Base-by-base conservation (phyloP, 345 rosid species). In the Melastoma malabathricum region DNA sequence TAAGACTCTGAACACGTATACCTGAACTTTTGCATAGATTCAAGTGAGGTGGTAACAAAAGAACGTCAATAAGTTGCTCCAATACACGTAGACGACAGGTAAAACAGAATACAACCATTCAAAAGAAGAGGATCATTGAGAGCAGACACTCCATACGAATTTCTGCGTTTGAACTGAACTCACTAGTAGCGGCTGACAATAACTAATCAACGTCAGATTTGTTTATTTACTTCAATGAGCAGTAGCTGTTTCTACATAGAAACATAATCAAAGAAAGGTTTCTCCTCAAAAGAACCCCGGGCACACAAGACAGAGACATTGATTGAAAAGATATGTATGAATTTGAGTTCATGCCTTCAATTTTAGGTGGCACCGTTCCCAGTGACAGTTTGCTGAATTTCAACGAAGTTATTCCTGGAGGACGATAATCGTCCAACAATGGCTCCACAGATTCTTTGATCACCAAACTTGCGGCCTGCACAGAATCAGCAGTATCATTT, bases 361-460 rank as follows among this genome's bases (percentile, higher is more conserved):
- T 81, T 74, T 88, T 93, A 38, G 99, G 99, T 53, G 97, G 81
- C 60, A 93, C 97, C 18, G 65, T 93, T 65, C 99, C 99, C 22
- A 93, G 79, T 47, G 89, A 72, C 63, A 93, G 60, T 64, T 85
- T 84, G 72, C 64, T 81, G 59, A 93, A 85, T 76, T 83, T 93
- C 48, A 93, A 50, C 15, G 99, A 83, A 62, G 97, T 77, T 46
- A 93, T 88, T 64, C 97, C 99, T 13, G 95, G 64, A 57, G 97
- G 99, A 55, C 97, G 72, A 55, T 93, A 93, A 46, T 88, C 92
- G 76, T 93, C 99, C 63, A 93, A 67, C 39, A 93, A 64, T 10
- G 99, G 99, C 67, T 93, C 99, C 57, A 88, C 92, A 49, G 99
- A 88, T 71, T 93, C 99, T 74, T 71, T 79, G 41, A 93, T 77